Evolutionary conservation across 2,329 filamentous ascomycete genomes (phyloP).

Genomic region (Clarireedia monteithiana): DNA sequence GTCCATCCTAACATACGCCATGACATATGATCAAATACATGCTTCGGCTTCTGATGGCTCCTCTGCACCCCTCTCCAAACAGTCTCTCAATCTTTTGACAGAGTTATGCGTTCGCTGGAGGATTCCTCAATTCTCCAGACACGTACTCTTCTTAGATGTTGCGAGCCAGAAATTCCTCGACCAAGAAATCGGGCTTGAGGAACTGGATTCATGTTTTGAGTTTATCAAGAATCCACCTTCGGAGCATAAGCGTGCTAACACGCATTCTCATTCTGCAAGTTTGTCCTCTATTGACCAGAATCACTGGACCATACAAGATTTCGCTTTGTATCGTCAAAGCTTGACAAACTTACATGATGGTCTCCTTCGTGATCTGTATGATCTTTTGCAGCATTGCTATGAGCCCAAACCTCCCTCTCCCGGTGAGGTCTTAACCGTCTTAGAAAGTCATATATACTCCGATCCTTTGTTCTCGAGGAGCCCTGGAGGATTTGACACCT

Average conservation of each 20-base stretch:
- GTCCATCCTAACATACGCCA: constrained; percentile 68
- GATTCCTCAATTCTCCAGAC: constrained; percentile 71
- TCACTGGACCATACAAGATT: constrained; percentile 63
- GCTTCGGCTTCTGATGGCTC: constrained; percentile 39
- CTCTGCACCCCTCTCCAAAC: constrained; percentile 55
- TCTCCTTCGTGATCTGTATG: constrained; percentile 78
- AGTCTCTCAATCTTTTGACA: constrained; percentile 73
- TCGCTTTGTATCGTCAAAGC: constrained; percentile 64
- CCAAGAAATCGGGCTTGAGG: constrained; percentile 72
- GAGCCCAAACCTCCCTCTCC: constrained; percentile 80
- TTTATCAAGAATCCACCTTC: constrained; percentile 66
- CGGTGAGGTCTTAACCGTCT: constrained; percentile 66
- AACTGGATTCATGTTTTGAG: constrained; percentile 75
- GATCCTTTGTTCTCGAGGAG: constrained; percentile 70
- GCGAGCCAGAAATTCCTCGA: constrained; percentile 78
- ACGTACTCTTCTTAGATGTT: constrained; percentile 78
- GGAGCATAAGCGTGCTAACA: constrained; percentile 44
- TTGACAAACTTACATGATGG: constrained; percentile 71
- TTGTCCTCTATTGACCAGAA: constrained; percentile 50
- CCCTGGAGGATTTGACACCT: constrained; percentile 63
- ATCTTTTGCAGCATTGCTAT: constrained; percentile 81
- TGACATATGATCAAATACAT: constrained; percentile 57
- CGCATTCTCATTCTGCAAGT: constrained; percentile 31
- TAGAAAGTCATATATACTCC: constrained; percentile 73
- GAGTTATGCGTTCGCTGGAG: constrained; percentile 87